Evolutionary conservation across 148 eudicot species (phyloP).

Genomic region (Suaeda aralocaspica): DNA sequence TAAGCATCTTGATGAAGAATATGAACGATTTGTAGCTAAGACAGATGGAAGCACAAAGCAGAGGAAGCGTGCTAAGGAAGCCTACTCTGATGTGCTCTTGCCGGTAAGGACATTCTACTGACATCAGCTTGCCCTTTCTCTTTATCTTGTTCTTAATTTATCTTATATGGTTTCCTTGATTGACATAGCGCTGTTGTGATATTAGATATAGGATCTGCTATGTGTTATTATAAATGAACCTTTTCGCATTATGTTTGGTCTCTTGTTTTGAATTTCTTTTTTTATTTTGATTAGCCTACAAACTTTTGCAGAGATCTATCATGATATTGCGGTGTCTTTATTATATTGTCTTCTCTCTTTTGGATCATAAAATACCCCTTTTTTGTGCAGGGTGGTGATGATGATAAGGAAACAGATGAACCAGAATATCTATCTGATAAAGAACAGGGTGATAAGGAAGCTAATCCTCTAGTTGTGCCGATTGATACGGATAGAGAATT

Average conservation of each 20-base stretch:
- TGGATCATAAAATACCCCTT: conserved; percentile 9
- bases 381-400: conserved; percentile 32
- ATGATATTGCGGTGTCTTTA: neutral
- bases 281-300: neutral
- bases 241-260: neutral
- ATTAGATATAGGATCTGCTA: neutral
- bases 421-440: conserved; percentile 69
- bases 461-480: conserved; percentile 77
- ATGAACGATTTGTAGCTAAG: conserved; percentile 55
- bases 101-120: conserved; percentile 35
- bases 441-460: conserved; percentile 49
- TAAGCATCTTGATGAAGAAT: conserved; percentile 64
- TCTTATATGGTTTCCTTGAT: neutral
- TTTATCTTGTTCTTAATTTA: neutral
- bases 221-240: neutral
- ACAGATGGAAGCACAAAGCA: conserved; percentile 77
- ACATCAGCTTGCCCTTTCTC: neutral
- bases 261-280: neutral
- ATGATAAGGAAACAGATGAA: conserved; percentile 26
- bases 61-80: conserved; percentile 66
- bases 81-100: conserved; percentile 43
- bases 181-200: neutral
- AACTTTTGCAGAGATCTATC: neutral
- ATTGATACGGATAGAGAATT: conserved; percentile 43
- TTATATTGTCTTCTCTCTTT: neutral